These are phyloP conservation scores for Catenaria anguillulae DNA, from an alignment of 371 early-diverging fungal genomes.

Conservation along the genomic window DNA sequence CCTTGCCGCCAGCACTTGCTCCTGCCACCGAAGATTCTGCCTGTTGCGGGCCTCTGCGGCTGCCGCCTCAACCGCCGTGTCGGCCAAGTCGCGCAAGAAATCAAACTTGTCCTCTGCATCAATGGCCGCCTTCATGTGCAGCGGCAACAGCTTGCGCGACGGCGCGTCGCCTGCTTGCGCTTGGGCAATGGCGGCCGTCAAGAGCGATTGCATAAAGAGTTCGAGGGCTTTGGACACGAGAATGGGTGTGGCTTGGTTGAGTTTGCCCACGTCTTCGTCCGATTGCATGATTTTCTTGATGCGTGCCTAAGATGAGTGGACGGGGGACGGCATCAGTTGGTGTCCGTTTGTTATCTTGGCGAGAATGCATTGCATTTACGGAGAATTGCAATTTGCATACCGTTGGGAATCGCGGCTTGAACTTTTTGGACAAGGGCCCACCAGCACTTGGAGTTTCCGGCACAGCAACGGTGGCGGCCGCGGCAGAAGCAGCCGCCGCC, in stretches of 20 bases:
- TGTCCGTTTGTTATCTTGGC: slow-evolving; percentile 1
- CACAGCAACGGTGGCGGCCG: too few relatives aligned
- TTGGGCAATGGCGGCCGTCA: slow-evolving; percentile 71
- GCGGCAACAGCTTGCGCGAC: neutral
- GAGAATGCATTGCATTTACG: too few relatives aligned
- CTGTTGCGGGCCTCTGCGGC: too few relatives aligned
- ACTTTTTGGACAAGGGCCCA: slow-evolving; percentile 54
- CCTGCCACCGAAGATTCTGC: too few relatives aligned
- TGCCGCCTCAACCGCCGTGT: slow-evolving; percentile 66
- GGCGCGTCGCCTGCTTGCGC: slow-evolving; percentile 48
- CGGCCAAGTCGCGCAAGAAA: slow-evolving; percentile 79
- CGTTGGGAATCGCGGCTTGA: slow-evolving; percentile 81
- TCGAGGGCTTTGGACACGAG: slow-evolving; percentile 90
- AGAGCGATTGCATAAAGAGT: slow-evolving; percentile 78
- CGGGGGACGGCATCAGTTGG: too few relatives aligned
- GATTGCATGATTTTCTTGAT: slow-evolving; percentile 99
- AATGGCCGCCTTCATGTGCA: slow-evolving; percentile 64
- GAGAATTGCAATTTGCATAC: slow-evolving; percentile 23
- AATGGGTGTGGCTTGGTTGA: slow-evolving; percentile 93
- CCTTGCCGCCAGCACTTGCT: too few relatives aligned
- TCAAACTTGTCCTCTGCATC: slow-evolving; percentile 75
- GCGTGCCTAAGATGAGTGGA: slow-evolving; percentile 70
- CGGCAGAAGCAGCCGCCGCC: too few relatives aligned
- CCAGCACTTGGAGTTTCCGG: too few relatives aligned
- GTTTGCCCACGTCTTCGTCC: slow-evolving; percentile 99